Evolutionary conservation across 805 yeast genomes (phyloP).

Genomic region (Lachancea mirantina): DNA sequence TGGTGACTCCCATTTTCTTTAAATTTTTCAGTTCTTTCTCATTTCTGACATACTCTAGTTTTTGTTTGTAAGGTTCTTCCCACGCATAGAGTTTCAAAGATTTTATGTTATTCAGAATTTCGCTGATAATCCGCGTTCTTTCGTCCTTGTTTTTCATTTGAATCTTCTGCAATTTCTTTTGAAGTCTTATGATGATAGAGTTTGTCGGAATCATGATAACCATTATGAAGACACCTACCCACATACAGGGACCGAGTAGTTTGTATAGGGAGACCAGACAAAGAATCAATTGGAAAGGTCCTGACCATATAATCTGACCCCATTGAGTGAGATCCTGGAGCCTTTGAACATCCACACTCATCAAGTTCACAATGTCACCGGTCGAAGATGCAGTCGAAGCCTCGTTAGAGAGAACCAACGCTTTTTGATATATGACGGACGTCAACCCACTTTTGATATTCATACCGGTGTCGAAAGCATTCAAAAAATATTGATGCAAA

Average conservation of each 20-base stretch:
- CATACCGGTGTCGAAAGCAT: slow-evolving; percentile 71
- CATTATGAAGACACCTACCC: slow-evolving; percentile 88
- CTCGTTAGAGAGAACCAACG: slow-evolving; percentile 63
- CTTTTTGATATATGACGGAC: slow-evolving; percentile 59
- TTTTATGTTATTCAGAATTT: slow-evolving; percentile 84
- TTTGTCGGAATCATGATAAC: slow-evolving; percentile 74
- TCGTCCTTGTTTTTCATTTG: slow-evolving; percentile 91
- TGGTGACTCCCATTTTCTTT: slow-evolving; percentile 62
- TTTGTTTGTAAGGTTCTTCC: slow-evolving; percentile 79
- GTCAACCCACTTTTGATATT: slow-evolving; percentile 63
- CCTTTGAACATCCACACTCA: slow-evolving; percentile 91
- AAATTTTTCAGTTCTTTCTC: slow-evolving; percentile 76
- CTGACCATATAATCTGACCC: slow-evolving; percentile 81
- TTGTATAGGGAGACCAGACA: slow-evolving; percentile 69
- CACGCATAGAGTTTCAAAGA: slow-evolving; percentile 91
- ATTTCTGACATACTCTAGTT: slow-evolving; percentile 76
- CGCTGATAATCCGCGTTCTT: slow-evolving; percentile 82
- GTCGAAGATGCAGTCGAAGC: slow-evolving; percentile 65
- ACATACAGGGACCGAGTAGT: slow-evolving; percentile 81
- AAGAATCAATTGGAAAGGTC: slow-evolving; percentile 78
- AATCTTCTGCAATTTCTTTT: slow-evolving; percentile 64
- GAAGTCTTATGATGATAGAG: slow-evolving; percentile 56
- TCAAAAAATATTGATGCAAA: slow-evolving; percentile 72
- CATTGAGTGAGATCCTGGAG: slow-evolving; percentile 75
- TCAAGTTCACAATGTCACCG: slow-evolving; percentile 89